Conservation (phyloP, 805 yeast genomes). For the Pichia cabralensis region DNA sequence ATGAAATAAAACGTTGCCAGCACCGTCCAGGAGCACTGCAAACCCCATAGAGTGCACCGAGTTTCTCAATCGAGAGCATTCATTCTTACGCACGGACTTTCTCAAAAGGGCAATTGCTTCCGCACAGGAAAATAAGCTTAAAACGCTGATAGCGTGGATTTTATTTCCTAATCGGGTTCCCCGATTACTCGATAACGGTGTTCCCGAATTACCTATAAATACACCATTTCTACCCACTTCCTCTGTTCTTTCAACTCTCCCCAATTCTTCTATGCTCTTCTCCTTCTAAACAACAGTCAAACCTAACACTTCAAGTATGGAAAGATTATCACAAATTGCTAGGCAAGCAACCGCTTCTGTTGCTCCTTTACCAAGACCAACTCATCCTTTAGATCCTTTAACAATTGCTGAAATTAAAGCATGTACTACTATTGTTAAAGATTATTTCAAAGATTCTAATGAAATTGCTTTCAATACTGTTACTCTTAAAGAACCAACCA, state of each 20-base stretch:
- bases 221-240: no score
- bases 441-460: slow-evolving; percentile 35
- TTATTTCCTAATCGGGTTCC: no score
- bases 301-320: slow-evolving; percentile 32
- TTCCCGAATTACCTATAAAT: no score
- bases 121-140: no score
- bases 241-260: neutral
- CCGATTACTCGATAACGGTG: no score
- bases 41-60: no score
- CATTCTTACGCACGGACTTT: no score
- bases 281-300: neutral
- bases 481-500: slow-evolving; percentile 63
- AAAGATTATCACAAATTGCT: slow-evolving; percentile 57
- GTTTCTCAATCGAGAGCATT: no score
- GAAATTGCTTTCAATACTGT: slow-evolving; percentile 53
- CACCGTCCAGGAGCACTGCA: no score
- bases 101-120: no score
- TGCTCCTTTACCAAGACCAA: slow-evolving; percentile 44
- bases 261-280: neutral
- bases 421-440: slow-evolving; percentile 42
- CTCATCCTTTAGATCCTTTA: slow-evolving; percentile 67
- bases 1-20: no score
- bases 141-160: no score
- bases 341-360: slow-evolving; percentile 48
- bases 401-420: slow-evolving; percentile 51